Conservation (phyloP, 139 green algal species). For the Nannochloris sp. region DNA sequence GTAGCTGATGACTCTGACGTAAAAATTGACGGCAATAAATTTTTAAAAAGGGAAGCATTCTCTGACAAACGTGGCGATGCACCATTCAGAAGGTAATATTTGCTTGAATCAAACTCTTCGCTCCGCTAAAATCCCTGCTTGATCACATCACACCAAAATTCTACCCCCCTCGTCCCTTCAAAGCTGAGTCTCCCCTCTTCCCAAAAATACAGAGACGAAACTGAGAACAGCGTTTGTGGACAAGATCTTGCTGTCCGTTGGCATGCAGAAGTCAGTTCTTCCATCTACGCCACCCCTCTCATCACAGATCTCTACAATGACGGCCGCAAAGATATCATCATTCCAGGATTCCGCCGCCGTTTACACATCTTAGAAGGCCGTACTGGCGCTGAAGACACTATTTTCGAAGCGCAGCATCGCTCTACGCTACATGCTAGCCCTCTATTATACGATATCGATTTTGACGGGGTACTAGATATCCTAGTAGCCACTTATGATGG, state of each 20-base stretch:
- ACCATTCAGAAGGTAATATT: not conserved
- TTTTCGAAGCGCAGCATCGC: conserved; percentile 47
- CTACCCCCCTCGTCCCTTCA: not conserved
- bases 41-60: conserved; percentile 49
- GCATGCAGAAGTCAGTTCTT: conserved; percentile 75
- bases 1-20: conserved; percentile 37
- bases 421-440: conserved; percentile 81
- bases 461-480: conserved; percentile 83
- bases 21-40: conserved; percentile 55
- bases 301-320: conserved; percentile 93
- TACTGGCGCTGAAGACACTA: conserved; percentile 60
- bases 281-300: conserved; percentile 89
- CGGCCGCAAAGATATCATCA: conserved; percentile 86
- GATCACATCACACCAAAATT: not conserved
- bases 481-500: conserved; percentile 85
- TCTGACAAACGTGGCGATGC: conserved; percentile 22
- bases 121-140: too few species aligned
- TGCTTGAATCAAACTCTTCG: not conserved
- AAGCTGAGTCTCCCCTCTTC: not conserved
- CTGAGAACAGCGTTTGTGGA: not conserved
- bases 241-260: conserved; percentile 74
- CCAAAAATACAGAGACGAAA: not conserved
- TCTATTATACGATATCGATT: conserved; percentile 84
- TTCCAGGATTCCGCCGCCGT: conserved; percentile 66
- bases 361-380: conserved; percentile 65